Evolutionary conservation across 1,139 yeast species (phyloP).

Genomic region (Geotrichum aggregatum): DNA sequence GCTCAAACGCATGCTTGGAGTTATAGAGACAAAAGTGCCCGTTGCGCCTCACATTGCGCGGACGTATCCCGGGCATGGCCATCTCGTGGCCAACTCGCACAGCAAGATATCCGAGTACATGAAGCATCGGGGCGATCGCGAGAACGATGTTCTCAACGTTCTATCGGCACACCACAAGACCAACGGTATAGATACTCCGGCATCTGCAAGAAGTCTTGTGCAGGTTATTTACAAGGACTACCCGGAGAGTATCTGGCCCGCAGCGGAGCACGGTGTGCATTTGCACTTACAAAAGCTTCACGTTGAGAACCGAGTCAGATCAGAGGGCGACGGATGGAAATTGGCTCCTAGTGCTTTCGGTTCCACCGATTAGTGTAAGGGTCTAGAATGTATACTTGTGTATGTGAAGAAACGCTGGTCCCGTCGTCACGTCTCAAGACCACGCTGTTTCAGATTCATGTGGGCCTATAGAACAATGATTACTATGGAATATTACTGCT

Average conservation of each 20-base stretch:
- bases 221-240: conserved; percentile 34
- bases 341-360: no score
- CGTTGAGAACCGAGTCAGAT: conserved; percentile 25
- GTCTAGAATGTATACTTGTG: no score
- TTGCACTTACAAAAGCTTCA: conserved; percentile 37
- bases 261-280: conserved; percentile 36
- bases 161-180: conserved; percentile 20
- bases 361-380: no score
- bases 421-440: no score
- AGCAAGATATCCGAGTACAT: conserved; percentile 36
- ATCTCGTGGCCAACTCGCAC: conserved; percentile 35
- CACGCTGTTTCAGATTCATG: no score
- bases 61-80: conserved; percentile 43
- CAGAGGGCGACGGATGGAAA: conserved; percentile 7
- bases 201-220: conserved; percentile 30
- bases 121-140: conserved; percentile 38
- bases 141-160: conserved; percentile 33
- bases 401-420: no score
- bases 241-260: conserved; percentile 30
- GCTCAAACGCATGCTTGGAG: conserved; percentile 31
- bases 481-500: no score
- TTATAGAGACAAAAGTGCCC: conserved; percentile 21
- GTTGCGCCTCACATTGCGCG: conserved; percentile 14
- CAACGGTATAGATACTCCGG: conserved; percentile 15
- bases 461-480: no score